These are phyloP conservation scores for Laetiporus sulphureus DNA, from an alignment of 1,284 basidiomycete genomes.

Conservation along the genomic window DNA sequence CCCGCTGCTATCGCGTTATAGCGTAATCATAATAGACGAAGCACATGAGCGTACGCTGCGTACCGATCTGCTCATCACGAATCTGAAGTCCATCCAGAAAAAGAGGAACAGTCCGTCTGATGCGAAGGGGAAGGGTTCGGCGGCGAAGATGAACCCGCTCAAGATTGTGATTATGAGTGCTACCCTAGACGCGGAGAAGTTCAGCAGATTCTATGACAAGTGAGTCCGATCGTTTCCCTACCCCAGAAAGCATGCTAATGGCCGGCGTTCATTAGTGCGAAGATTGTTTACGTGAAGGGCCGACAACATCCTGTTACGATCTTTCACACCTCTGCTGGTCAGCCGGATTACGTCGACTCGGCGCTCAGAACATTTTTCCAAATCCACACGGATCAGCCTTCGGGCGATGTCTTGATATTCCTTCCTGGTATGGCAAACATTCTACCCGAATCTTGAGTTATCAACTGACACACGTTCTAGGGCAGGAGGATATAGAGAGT, in stretches of 20 bases:
- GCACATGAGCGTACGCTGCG: slow-evolving; percentile 95
- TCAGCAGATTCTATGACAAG: slow-evolving; percentile 83
- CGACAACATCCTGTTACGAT: slow-evolving; percentile 89
- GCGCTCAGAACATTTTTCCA: slow-evolving; percentile 88
- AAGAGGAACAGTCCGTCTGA: slow-evolving; percentile 47
- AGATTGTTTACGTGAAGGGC: slow-evolving; percentile 87
- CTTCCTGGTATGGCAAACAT: slow-evolving; percentile 63
- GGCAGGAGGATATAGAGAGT: slow-evolving; percentile 96
- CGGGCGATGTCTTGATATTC: slow-evolving; percentile 92
- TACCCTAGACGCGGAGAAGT: slow-evolving; percentile 92
- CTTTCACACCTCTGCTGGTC: slow-evolving; percentile 66
- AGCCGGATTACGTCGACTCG: slow-evolving; percentile 85
- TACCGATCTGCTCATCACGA: slow-evolving; percentile 92
- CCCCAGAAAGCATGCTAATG: slow-evolving; percentile 1
- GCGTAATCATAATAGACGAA: slow-evolving; percentile 91
- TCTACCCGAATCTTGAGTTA: neutral
- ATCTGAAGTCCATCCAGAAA: slow-evolving; percentile 82
- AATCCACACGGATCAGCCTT: slow-evolving; percentile 75
- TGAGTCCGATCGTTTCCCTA: slow-evolving; percentile 24
- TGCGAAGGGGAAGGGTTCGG: slow-evolving; percentile 32
- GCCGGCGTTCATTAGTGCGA: no score
- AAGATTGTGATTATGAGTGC: slow-evolving; percentile 98
- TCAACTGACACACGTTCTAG: slow-evolving; percentile 27
- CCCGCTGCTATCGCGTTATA: slow-evolving; percentile 76
- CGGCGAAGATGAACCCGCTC: slow-evolving; percentile 43